Evolutionary conservation across 2,329 filamentous ascomycete genomes (phyloP).

Genomic region (Onygenales sp.): DNA sequence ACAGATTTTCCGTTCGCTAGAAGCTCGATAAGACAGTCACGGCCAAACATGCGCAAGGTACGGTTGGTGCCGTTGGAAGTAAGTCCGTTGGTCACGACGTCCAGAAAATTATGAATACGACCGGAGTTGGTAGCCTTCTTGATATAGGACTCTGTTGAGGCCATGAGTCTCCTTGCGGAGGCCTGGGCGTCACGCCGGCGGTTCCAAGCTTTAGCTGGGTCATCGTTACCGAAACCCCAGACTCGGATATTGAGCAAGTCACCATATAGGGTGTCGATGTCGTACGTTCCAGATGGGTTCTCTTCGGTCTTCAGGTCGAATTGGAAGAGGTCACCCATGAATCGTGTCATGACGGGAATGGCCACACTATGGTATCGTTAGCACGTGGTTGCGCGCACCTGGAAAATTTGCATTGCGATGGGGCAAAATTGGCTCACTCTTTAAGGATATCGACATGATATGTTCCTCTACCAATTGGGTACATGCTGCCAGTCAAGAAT

Average conservation of each 20-base stretch:
- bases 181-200: constrained; percentile 36
- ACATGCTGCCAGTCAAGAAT: constrained; percentile 4
- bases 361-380: constrained; percentile 6
- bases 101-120: constrained; percentile 22
- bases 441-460: constrained; percentile 13
- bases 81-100: constrained; percentile 19
- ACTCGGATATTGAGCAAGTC: constrained; percentile 35
- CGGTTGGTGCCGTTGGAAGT: constrained; percentile 21
- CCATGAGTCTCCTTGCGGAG: constrained; percentile 24
- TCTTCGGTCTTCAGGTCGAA: constrained; percentile 15
- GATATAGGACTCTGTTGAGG: constrained; percentile 31
- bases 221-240: constrained; percentile 40
- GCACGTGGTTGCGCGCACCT: not conserved
- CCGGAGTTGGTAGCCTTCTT: constrained; percentile 22
- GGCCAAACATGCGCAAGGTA: constrained; percentile 32
- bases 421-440: constrained; percentile 3
- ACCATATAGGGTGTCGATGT: constrained; percentile 44
- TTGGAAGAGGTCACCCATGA: constrained; percentile 16
- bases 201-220: constrained; percentile 38
- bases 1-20: constrained; percentile 15
- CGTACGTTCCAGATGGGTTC: constrained; percentile 26
- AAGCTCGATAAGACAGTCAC: constrained; percentile 30
- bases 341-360: constrained; percentile 14
- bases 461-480: constrained; percentile 1
- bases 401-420: not conserved